Conservation (phyloP, 257 asterid genomes). For the Capsicum rhomboideum region DNA sequence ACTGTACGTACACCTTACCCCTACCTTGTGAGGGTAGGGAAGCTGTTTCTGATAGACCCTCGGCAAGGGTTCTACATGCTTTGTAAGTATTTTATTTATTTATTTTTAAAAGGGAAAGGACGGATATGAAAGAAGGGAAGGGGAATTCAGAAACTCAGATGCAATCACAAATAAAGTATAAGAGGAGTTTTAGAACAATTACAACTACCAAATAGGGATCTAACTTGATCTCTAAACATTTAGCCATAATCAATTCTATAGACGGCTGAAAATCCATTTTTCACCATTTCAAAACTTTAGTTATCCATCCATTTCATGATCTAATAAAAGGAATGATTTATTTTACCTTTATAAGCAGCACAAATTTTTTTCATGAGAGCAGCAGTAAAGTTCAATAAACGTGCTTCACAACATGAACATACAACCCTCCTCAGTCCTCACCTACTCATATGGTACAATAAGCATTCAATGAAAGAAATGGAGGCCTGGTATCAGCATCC, state of each 20-base stretch:
- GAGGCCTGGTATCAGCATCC: background rate
- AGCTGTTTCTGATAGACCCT: no score
- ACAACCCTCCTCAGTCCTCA: background rate
- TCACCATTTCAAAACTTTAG: background rate
- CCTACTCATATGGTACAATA: background rate
- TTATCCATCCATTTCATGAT: background rate
- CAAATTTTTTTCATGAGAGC: background rate
- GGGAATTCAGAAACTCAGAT: background rate
- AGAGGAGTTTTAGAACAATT: background rate
- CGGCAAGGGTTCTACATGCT: background rate
- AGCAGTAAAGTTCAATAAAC: background rate
- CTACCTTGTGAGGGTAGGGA: no score
- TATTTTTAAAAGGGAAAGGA: background rate
- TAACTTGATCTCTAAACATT: background rate
- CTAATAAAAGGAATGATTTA: background rate
- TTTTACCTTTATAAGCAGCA: background rate
- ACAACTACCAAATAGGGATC: background rate
- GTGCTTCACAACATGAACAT: background rate
- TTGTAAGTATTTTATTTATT: background rate
- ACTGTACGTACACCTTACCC: no score
- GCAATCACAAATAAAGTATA: background rate
- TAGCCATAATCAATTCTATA: background rate
- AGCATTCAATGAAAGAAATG: background rate
- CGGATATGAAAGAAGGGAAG: background rate
- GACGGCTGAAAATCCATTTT: background rate